Evolutionary conservation across 2,329 filamentous ascomycete genomes (phyloP).

Genomic region (Fusarium longipes): DNA sequence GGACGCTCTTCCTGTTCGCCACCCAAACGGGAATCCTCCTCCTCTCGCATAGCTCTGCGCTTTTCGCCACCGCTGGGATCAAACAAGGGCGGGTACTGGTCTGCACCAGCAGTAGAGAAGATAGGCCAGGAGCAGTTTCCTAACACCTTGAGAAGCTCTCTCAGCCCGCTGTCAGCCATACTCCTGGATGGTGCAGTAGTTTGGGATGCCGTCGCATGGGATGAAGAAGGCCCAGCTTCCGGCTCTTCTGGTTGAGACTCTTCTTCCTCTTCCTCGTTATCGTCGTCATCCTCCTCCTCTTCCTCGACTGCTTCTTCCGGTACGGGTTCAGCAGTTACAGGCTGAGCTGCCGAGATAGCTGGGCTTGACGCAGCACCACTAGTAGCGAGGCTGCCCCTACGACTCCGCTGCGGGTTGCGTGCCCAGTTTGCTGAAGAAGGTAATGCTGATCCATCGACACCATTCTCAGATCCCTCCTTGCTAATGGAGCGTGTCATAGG

Average conservation of each 20-base stretch:
- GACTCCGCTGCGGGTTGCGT: conserved; percentile 73
- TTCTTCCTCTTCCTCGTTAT: conserved; percentile 2
- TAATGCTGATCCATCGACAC: conserved; percentile 86
- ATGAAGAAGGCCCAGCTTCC: conserved; percentile 41
- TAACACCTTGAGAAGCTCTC: conserved; percentile 54
- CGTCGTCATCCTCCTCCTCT: conserved; percentile 39
- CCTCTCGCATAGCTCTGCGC: conserved; percentile 80
- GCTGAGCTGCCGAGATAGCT: conserved; percentile 71
- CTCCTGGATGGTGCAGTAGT: conserved; percentile 16
- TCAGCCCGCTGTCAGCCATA: conserved; percentile 47
- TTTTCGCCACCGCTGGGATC: conserved; percentile 85
- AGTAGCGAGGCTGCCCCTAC: conserved; percentile 81
- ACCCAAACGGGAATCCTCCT: conserved; percentile 67
- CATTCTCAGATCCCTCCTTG: conserved; percentile 78
- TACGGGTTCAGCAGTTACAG: conserved; percentile 62
- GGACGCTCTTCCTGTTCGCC: conserved; percentile 61
- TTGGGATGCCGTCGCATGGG: conserved; percentile 33
- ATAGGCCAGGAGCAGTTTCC: conserved; percentile 51
- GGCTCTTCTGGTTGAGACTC: conserved; percentile 47
- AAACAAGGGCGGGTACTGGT: conserved; percentile 75
- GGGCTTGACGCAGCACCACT: conserved; percentile 87
- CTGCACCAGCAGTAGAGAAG: conserved; percentile 24
- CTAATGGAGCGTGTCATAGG: conserved; percentile 81
- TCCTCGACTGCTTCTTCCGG: conserved; percentile 56
- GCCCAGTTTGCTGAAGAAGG: conserved; percentile 97